Evolutionary conservation across 129 eudicot genomes (phyloP).

Genomic region (Dittrichia graveolens): DNA sequence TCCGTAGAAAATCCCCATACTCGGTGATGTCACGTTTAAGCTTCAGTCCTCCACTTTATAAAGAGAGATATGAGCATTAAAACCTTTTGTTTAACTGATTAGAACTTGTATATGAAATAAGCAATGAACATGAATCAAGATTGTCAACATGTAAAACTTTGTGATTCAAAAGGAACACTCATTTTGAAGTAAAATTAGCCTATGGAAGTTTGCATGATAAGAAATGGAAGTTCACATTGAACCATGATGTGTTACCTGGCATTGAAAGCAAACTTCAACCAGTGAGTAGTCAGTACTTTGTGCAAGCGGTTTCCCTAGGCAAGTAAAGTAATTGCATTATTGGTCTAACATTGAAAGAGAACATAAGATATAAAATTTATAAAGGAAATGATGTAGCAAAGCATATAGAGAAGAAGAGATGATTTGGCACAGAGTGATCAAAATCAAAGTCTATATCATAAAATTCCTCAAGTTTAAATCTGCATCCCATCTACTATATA

Average conservation of each 20-base stretch:
- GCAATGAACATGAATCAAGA: not conserved
- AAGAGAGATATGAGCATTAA: not conserved
- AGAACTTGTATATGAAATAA: not conserved
- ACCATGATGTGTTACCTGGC: conserved; percentile 59
- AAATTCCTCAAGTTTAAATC: not conserved
- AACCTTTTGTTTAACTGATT: not conserved
- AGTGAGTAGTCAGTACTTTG: conserved; percentile 70
- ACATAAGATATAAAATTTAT: not conserved
- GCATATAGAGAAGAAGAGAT: not conserved
- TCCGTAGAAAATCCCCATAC: conserved; percentile 84
- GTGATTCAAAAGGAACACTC: not conserved
- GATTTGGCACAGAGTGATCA: not conserved
- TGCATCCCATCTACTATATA: not conserved
- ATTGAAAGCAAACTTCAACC: conserved; percentile 85
- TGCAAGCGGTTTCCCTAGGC: conserved; percentile 86
- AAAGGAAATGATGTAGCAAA: conserved; percentile 4
- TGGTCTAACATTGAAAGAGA: conserved; percentile 16
- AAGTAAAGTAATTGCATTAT: conserved; percentile 6
- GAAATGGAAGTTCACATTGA: not conserved
- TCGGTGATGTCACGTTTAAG: conserved; percentile 95
- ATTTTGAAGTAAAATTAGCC: not conserved
- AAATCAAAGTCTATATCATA: not conserved
- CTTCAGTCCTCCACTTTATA: conserved; percentile 77
- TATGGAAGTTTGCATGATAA: conserved; percentile 15
- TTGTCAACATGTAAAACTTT: not conserved